Evolutionary conservation across 2,329 filamentous ascomycete genomes (phyloP), one percentile per base, ranked within the genome.

Genomic region (Cryphonectria japonica): DNA sequence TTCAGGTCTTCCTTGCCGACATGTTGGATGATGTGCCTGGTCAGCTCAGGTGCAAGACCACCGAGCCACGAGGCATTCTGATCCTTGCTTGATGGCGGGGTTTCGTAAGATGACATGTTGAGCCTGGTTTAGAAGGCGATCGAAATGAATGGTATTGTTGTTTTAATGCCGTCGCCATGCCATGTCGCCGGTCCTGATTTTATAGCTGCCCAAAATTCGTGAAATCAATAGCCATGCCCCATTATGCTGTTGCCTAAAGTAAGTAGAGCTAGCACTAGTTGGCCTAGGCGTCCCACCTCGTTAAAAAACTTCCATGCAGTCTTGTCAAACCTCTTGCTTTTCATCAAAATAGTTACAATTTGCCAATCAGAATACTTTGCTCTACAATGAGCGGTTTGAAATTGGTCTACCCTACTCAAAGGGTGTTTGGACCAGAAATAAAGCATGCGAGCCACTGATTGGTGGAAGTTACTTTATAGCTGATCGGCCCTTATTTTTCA

Each of bases 31-130:
- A 71, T 66, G 19, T 59, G 39, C 26, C 69, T 26, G 19, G 50
- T 34, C 14, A 71, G 16, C n/a, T 71, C 70, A 8, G 70, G 67
- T 43, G 67, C 57, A n/a, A 71, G 67, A 34, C 37, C 26, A 9
- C 19, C 3, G 59, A 61, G 16, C 32, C 59, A 9, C 9, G 59
- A 39, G 34, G 16, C 19, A 22, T n/a, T 16, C 22, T n/a, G 32
- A 16, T 29, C 11, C 1, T 11, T n/a, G 59, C 32, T 22, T n/a
- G 59, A 61, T 8, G 34, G 32, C 8, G 4, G 29, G 39, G 34
- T 13, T 7, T 11, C 59, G 34, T 2, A 39, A 11, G 19, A 61
- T 11, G 59, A 2, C 59, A 61, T 61, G 22, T 61, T 61, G 19
- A 22, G 1, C 16, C 59, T 57, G 26, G 3, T 29, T 57, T 29